Base-by-base conservation (phyloP, 208 protist species). In the Crithidia fasciculata region DNA sequence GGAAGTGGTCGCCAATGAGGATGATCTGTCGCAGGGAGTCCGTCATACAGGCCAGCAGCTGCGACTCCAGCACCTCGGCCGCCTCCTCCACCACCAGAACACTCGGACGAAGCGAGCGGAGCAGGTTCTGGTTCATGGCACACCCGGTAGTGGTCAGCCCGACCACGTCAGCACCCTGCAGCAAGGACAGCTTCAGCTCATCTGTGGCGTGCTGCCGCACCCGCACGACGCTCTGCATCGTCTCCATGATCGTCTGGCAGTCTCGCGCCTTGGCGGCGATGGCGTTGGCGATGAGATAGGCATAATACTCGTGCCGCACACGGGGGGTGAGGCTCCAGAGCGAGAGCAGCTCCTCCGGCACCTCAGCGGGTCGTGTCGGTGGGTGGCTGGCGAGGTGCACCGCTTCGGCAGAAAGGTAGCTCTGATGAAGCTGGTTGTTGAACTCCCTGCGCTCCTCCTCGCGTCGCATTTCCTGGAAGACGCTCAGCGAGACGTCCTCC, bases 41-140 rank as follows among this genome's bases (percentile, higher is more conserved):
- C 53, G 91, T 95, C 83, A 98, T 91, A 69, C 92, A 96, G 50
- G 94, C 91, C 37, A 98, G 75, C 44, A 98, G 68, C 72, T 98
- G 96, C 36, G 87, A 91, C 78, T 98, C 95, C 7, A 98, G 81
- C 44, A 98, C 92, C 74, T 98, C 96, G 4, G 93, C 95, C 8
- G 96, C 95, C 78, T 99, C 96, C 77, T 98, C 96, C 37, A 98
- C 91, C 16, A 99, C 79, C 41, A 98, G 70, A 52, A 98, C 91
- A 54, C 85, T 94, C 41, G 95, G 86, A 3, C 82, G 77, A 8
- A 98, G 79, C 0, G 85, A 91, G 40, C 89, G 83, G 43, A 98
- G 65, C n/a, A 98, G 68, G 55, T 91, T 91, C 59, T 93, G 87
- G 76, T 98, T 91, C 77, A 93, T 96, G 6, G 96, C 94, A 47